Conservation (phyloP, 2,329 filamentous ascomycete species). For the Sporothrix brasiliensis region DNA sequence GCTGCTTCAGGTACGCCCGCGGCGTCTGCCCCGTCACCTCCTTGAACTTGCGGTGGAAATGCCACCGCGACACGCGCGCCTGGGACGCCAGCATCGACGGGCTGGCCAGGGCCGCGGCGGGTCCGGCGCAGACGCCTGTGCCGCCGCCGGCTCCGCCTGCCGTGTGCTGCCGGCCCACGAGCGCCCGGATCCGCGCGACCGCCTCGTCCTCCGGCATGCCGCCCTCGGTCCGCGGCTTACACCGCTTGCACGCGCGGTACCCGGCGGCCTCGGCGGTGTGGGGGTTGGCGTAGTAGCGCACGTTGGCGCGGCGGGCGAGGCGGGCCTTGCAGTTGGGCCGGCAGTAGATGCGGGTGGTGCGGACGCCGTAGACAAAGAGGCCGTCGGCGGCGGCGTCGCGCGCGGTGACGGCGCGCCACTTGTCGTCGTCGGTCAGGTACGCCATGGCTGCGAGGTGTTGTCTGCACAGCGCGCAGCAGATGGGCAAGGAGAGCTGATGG, state of each 20-base stretch:
- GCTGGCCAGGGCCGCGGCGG: conserved; percentile 32
- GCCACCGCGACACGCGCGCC: conserved; percentile 58
- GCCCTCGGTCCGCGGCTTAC: conserved; percentile 49
- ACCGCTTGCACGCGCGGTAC: conserved; percentile 62
- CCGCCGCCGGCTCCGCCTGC: neutral
- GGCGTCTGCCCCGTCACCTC: conserved; percentile 56
- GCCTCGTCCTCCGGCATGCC: conserved; percentile 50
- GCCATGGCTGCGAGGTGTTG: neutral
- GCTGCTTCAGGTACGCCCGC: conserved; percentile 40
- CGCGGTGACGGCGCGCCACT: conserved; percentile 45
- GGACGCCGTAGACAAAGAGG: conserved; percentile 50
- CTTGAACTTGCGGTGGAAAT: conserved; percentile 63
- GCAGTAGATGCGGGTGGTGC: conserved; percentile 58
- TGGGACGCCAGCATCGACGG: conserved; percentile 49
- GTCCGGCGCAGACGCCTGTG: neutral
- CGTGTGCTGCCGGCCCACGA: conserved; percentile 37
- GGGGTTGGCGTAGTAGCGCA: conserved; percentile 55
- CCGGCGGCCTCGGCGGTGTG: conserved; percentile 52
- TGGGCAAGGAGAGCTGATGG: neutral
- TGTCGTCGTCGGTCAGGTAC: conserved; percentile 38
- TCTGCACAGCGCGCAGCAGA: neutral
- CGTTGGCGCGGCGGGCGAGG: conserved; percentile 62
- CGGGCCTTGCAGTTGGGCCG: conserved; percentile 63
- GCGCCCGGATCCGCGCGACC: conserved; percentile 47
- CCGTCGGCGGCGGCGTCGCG: conserved; percentile 46